These are phyloP conservation scores for Hygrophila difformis DNA, from an alignment of 257 asterid species.

Conservation along the genomic window DNA sequence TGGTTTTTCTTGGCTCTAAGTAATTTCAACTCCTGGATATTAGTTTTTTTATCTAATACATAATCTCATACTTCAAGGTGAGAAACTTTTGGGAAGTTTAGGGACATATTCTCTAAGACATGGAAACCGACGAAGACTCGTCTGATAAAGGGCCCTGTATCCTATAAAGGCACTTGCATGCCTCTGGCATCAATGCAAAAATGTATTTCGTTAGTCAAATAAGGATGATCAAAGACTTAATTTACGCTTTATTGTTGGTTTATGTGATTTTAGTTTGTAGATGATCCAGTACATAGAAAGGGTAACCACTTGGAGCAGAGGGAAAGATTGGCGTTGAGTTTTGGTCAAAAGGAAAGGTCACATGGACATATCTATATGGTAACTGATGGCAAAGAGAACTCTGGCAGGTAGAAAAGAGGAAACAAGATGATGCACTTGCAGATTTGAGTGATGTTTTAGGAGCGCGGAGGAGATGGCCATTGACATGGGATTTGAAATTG, in stretches of 20 bases:
- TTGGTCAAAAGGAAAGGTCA: constrained; percentile 46
- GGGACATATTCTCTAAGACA: constrained; percentile 81
- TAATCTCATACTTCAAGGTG: constrained; percentile 53
- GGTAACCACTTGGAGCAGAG: constrained; percentile 88
- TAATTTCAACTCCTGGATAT: no score
- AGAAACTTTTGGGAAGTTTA: constrained; percentile 91
- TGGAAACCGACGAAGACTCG: constrained; percentile 91
- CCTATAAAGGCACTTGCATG: constrained; percentile 33
- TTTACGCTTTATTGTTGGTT: no score
- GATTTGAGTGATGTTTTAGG: constrained; percentile 62
- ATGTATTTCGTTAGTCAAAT: no score
- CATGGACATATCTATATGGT: constrained; percentile 17
- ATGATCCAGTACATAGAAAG: constrained; percentile 60
- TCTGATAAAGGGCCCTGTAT: constrained; percentile 59
- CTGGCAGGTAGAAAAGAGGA: constrained; percentile 55
- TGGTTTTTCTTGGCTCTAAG: no score
- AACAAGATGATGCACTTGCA: constrained; percentile 60
- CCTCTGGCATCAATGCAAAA: no score
- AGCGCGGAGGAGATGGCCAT: constrained; percentile 75
- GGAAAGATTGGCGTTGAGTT: constrained; percentile 68
- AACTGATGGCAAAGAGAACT: no score
- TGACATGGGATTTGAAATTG: constrained; percentile 80
- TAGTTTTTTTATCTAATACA: no score
- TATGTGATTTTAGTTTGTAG: constrained; percentile 28
- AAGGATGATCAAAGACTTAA: no score